A percentile compares a stretch with the other conserved stretches of the same genome.
Conservation (phyloP, 2,329 filamentous ascomycete genomes). For the Diaporthe capsici region DNA sequence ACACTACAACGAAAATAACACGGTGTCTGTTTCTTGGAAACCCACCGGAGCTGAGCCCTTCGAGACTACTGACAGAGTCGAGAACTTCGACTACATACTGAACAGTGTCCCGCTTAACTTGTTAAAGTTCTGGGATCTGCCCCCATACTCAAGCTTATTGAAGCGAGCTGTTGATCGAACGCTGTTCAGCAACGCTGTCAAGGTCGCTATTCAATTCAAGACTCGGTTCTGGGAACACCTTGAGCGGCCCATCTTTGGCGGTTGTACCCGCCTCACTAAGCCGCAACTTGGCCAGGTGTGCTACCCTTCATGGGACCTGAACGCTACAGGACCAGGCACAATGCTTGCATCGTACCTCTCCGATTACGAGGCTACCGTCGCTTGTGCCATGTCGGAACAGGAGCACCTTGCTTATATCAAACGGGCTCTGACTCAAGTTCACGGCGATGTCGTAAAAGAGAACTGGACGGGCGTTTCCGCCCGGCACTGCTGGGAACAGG, state of each 20-base stretch:
- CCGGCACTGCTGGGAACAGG: slow-evolving; percentile 71
- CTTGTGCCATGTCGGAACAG: slow-evolving; percentile 59
- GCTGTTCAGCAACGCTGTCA: slow-evolving; percentile 45
- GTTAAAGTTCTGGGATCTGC: slow-evolving; percentile 10
- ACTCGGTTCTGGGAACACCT: slow-evolving; percentile 55
- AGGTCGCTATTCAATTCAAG: slow-evolving; percentile 69
- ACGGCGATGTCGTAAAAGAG: slow-evolving; percentile 65
- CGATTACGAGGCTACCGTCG: slow-evolving; percentile 56
- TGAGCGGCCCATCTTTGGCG: slow-evolving; percentile 54
- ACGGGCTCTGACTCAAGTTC: slow-evolving; percentile 68
- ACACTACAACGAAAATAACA: slow-evolving; percentile 2
- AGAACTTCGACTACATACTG: slow-evolving; percentile 43
- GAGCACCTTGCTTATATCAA: slow-evolving; percentile 67
- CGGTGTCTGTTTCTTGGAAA: not conserved
- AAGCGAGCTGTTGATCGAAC: slow-evolving; percentile 12
- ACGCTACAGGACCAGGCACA: slow-evolving; percentile 64
- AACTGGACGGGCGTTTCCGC: slow-evolving; percentile 71
- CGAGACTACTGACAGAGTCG: not conserved
- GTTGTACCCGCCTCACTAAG: slow-evolving; percentile 64
- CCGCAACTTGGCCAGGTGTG: slow-evolving; percentile 65
- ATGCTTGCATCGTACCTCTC: slow-evolving; percentile 63
- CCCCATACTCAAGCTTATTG: slow-evolving; percentile 10
- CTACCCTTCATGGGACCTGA: slow-evolving; percentile 67
- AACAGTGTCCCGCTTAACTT: slow-evolving; percentile 15
- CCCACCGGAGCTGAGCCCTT: slow-evolving; percentile 6